Percentiles rank a stretch among this genome's conserved stretches.
Evolutionary conservation across 2,329 filamentous ascomycete genomes (phyloP).

Genomic region (Anisogramma anomala): DNA sequence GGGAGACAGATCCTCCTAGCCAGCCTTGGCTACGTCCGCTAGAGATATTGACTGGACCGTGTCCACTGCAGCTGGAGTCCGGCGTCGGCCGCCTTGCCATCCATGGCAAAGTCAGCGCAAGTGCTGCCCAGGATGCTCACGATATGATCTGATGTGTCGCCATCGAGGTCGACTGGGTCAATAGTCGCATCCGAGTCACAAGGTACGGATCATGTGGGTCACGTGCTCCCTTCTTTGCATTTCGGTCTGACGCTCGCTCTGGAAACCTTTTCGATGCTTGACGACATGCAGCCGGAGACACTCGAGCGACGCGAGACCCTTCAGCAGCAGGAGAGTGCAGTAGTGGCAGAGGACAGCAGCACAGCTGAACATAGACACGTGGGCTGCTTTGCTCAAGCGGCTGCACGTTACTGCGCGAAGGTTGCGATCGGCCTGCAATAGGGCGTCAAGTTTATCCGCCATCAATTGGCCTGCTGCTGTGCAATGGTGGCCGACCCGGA

Average conservation of each 20-base stretch:
- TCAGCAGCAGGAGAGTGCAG: neutral
- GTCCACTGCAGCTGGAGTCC: neutral
- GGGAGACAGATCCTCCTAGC: no score
- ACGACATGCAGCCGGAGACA: no score
- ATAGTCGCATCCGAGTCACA: no score
- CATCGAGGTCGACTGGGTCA: no score
- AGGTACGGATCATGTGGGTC: no score
- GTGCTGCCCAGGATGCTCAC: neutral
- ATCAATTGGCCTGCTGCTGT: constrained; percentile 4
- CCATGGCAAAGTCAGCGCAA: neutral
- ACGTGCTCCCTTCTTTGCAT: neutral
- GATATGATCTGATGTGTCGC: no score
- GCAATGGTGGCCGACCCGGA: neutral
- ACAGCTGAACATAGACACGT: constrained; percentile 5
- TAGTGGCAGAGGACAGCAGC: constrained; percentile 7
- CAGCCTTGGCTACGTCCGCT: no score
- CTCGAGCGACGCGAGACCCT: neutral
- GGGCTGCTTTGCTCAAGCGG: constrained; percentile 2
- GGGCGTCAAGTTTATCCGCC: neutral
- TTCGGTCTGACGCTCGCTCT: neutral
- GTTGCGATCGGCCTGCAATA: neutral
- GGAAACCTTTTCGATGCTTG: no score
- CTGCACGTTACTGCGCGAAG: constrained; percentile 3
- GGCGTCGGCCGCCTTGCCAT: neutral
- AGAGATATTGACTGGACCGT: no score